Conservation (phyloP, 441 rosid genomes). For the Adansonia grandidieri region DNA sequence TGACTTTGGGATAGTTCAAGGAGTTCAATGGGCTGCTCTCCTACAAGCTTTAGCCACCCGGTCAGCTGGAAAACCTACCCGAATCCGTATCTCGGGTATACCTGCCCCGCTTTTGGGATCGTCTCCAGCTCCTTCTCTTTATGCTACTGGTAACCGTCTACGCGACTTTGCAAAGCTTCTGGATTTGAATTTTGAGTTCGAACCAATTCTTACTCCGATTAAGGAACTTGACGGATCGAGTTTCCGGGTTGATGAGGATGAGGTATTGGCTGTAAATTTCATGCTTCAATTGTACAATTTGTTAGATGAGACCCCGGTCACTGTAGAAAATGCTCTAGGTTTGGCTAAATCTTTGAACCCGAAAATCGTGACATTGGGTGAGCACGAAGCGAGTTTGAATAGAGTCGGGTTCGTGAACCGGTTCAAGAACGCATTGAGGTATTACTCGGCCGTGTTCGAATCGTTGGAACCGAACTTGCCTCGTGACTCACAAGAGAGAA, state of each 20-base stretch:
- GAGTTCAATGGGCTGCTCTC: constrained; percentile 90
- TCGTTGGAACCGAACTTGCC: constrained; percentile 75
- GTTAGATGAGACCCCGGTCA: constrained; percentile 56
- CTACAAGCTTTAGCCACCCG: constrained; percentile 86
- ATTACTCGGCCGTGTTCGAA: constrained; percentile 71
- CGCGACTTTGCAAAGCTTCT: constrained; percentile 71
- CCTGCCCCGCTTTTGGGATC: constrained; percentile 84
- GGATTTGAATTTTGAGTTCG: constrained; percentile 73
- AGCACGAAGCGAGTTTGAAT: constrained; percentile 76
- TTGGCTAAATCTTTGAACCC: constrained; percentile 68
- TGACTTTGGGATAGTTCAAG: constrained; percentile 91
- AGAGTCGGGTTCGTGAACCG: constrained; percentile 53
- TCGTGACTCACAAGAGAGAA: constrained; percentile 59
- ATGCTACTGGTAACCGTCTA: constrained; percentile 81
- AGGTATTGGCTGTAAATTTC: constrained; percentile 73
- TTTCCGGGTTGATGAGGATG: constrained; percentile 68
- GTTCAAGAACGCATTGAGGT: constrained; percentile 64
- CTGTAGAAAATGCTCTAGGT: constrained; percentile 60
- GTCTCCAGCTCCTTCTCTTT: constrained; percentile 57
- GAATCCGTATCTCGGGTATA: constrained; percentile 80
- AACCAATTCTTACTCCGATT: constrained; percentile 66
- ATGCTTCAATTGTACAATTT: constrained; percentile 83
- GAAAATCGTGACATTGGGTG: constrained; percentile 72
- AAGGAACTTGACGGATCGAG: constrained; percentile 52
- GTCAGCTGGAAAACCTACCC: constrained; percentile 62